Evolutionary conservation across 1,139 yeast genomes (phyloP).

Genomic region (Saccharomyces hybrid): DNA sequence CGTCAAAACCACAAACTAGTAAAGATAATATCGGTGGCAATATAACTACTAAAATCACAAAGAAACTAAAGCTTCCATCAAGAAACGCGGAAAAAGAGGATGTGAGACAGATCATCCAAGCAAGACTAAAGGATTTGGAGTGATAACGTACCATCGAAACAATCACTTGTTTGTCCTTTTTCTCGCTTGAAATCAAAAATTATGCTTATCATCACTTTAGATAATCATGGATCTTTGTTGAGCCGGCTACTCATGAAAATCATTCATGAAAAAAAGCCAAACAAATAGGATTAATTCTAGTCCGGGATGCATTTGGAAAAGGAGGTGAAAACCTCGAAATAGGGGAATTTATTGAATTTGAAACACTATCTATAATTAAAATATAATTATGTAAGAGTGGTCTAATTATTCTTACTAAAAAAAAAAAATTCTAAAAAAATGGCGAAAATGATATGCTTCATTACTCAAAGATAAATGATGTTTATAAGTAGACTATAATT

Average conservation of each 20-base stretch:
- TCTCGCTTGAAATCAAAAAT: neutral
- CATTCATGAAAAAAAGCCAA: too few species aligned
- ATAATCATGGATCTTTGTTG: conserved; percentile 9
- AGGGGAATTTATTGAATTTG: neutral
- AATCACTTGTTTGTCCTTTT: too few species aligned
- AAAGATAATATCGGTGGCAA: conserved; percentile 6
- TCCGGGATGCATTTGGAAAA: neutral
- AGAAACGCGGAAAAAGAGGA: conserved; percentile 38
- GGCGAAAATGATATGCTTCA: neutral
- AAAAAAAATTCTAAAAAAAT: neutral
- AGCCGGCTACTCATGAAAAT: neutral
- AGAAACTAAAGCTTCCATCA: conserved; percentile 32
- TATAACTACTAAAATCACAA: conserved; percentile 21
- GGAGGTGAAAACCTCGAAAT: neutral
- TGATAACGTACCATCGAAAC: conserved; percentile 4
- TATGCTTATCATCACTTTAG: too few species aligned
- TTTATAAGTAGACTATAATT: neutral
- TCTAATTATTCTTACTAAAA: neutral
- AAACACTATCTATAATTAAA: neutral
- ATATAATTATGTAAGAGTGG: neutral
- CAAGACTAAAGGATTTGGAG: conserved; percentile 42
- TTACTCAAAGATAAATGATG: neutral
- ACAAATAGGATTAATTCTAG: too few species aligned
- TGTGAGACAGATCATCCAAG: conserved; percentile 51
- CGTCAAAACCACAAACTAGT: conserved; percentile 14